Evolutionary conservation across 1,139 yeast species (phyloP), one percentile per base, ranked within the genome.

Genomic region (Diutina catenulata): DNA sequence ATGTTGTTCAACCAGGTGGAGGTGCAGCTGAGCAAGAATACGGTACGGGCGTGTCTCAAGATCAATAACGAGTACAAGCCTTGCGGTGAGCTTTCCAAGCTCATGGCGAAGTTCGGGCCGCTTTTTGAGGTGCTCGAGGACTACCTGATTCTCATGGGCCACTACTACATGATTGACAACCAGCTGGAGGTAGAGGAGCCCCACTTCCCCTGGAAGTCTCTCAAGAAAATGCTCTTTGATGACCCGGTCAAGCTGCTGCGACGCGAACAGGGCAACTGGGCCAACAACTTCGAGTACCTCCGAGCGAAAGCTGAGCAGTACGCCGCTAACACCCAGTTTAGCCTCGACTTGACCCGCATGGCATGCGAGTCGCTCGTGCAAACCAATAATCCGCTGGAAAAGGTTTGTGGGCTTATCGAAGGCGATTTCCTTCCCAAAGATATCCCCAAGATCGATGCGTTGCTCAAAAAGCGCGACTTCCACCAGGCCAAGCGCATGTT

Each of bases 11-110:
- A 74, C 9, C 64, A 72, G 35, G 60, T 62, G 32, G 77, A 76
- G 42, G 69, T 65, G 45, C 70, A 67, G 16, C 60, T 60, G 32
- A 71, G 83, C 0, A 56, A 69, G 47, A 64, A 57, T 42, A 61
- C 64, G 24, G 60, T 76, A 29, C 70, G 76, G 44, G 66, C 66
- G 44, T 83, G 94, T 51, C 60, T 83, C 39, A 72, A 80, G 45
- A 70, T 70, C 37, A 83, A 84, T 52, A 80, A 82, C 48, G 94
- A 81, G 41, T 68, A 64, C 45, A 59, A 60, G 33, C 53, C 50
- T 4, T 81, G 93, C 54, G 74, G 76, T 23, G 55, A 51, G 20
- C 49, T 62, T 24, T 67, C 80, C 7, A 72, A 75, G 46, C 59
- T 69, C 36, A 59, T 52, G 40, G 53, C 62, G 24, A 57, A 56